Percentiles rank a stretch among this genome's conserved stretches.
Conservation (phyloP, 371 early-diverging fungal genomes). For the Mucor sp. region DNA sequence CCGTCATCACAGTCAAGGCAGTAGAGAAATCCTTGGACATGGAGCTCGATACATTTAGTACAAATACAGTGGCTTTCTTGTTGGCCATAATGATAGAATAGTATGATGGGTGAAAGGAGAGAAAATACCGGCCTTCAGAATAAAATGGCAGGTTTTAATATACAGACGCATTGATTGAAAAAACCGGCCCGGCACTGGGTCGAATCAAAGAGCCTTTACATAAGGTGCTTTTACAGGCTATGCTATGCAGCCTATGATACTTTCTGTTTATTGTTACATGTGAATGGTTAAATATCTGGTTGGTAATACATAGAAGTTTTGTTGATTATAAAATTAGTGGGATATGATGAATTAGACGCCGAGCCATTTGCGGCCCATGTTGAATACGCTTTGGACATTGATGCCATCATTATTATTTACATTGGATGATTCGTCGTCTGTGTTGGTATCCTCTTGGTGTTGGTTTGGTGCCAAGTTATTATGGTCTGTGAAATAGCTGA, state of each 20-base stretch:
- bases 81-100: conserved; percentile 38
- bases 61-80: conserved; percentile 64
- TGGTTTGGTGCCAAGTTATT: background rate
- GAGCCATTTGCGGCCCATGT: conserved; percentile 1
- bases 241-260: background rate
- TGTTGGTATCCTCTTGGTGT: background rate
- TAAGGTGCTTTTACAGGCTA: background rate
- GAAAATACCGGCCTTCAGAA: background rate
- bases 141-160: background rate
- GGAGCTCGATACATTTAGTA: conserved; percentile 60
- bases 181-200: background rate
- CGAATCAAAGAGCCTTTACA: too few species aligned
- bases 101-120: background rate
- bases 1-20: conserved; percentile 43
- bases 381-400: conserved; percentile 1
- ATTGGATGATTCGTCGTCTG: background rate
- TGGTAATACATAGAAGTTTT: background rate
- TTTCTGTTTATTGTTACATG: background rate
- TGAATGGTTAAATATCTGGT: background rate
- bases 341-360: background rate
- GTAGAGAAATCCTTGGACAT: conserved; percentile 54
- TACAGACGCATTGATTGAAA: background rate
- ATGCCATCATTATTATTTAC: background rate
- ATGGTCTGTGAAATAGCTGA: conserved; percentile 34
- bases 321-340: background rate